phyloP scores from a whole-genome alignment of 2,329 filamentous ascomycete species.

The Diaporthe vaccinii region DNA sequence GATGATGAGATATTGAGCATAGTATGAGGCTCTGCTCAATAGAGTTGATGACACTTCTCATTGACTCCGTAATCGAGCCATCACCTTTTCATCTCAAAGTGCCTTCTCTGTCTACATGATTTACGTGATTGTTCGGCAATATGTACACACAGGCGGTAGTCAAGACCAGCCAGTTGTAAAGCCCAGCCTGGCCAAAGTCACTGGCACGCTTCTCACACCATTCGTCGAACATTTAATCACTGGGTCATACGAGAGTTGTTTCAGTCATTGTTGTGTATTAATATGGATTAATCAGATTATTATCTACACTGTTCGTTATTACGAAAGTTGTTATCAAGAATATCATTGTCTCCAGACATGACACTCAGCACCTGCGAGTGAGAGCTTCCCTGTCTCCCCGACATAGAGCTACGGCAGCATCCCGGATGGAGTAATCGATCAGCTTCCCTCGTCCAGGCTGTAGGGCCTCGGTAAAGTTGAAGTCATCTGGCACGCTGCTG shows the following conservation, averaged over 20 bases:
- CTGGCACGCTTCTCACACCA: background rate
- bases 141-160: background rate
- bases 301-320: background rate
- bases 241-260: too few relatives aligned
- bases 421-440: slow-evolving; percentile 48
- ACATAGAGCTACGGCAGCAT: slow-evolving; percentile 43
- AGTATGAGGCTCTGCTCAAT: background rate
- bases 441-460: slow-evolving; percentile 46
- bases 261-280: background rate
- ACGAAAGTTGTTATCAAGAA: background rate
- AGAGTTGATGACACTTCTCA: background rate
- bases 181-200: background rate
- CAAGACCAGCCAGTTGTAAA: background rate
- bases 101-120: background rate
- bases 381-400: background rate
- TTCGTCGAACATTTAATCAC: background rate
- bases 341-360: background rate
- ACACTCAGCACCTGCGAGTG: background rate
- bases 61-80: background rate
- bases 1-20: too few relatives aligned
- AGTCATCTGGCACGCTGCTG: slow-evolving; percentile 41
- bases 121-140: background rate
- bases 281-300: background rate
- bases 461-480: slow-evolving; percentile 47
- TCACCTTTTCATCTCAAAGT: background rate